Evolutionary conservation across 306 rosid species (phyloP).

Genomic region (Cicer arietinum): DNA sequence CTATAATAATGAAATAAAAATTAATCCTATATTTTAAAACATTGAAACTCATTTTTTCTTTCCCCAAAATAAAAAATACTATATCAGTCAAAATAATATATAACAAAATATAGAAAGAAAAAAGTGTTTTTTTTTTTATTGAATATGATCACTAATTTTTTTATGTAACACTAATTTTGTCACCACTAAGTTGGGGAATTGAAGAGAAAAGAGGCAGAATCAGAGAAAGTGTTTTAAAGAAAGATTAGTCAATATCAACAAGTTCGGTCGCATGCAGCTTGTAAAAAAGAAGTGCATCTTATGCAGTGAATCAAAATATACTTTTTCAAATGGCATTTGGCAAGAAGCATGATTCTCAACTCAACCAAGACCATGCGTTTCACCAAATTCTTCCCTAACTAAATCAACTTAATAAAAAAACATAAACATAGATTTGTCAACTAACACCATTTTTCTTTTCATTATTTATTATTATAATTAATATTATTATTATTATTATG

Average conservation of each 20-base stretch:
- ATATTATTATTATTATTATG: not conserved
- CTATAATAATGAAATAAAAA: not conserved
- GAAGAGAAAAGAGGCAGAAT: not conserved
- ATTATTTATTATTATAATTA: not conserved
- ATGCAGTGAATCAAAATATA: slow-evolving; percentile 31
- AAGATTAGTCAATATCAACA: slow-evolving; percentile 1
- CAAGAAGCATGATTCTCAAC: slow-evolving; percentile 50
- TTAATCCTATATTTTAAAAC: no score
- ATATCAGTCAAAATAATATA: not conserved
- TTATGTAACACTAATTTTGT: not conserved
- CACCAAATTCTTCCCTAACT: slow-evolving; percentile 48
- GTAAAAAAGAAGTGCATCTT: slow-evolving; percentile 19
- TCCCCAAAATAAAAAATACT: not conserved
- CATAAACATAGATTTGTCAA: slow-evolving; percentile 26
- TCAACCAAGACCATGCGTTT: slow-evolving; percentile 44
- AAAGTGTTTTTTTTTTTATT: not conserved
- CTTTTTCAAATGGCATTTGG: slow-evolving; percentile 43
- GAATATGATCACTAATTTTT: no score
- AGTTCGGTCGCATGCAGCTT: slow-evolving; percentile 7
- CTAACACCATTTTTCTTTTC: not conserved
- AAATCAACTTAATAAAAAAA: not conserved
- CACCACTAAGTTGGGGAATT: not conserved
- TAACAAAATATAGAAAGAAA: not conserved
- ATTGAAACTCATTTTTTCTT: not conserved
- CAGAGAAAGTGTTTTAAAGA: not conserved